Percentiles rank a stretch among this genome's conserved stretches.
These are phyloP conservation scores for Funneliformis mosseae DNA, from an alignment of 192 early-diverging fungal species.

Conservation along the genomic window DNA sequence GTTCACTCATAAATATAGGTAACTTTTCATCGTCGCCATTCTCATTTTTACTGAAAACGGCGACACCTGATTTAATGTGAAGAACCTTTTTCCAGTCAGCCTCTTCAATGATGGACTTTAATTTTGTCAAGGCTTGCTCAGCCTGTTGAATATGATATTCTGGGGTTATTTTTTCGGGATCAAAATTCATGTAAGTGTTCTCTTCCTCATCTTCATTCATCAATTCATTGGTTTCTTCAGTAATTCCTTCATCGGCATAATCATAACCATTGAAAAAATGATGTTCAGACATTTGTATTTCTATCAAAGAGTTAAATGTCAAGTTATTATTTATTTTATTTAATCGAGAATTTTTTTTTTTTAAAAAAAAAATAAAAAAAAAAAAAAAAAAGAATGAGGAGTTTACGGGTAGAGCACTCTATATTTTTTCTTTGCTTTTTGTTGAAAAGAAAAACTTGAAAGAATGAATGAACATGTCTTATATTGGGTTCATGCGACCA, in stretches of 20 bases:
- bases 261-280: neutral
- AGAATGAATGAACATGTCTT: too few relatives aligned
- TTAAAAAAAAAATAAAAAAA: too few relatives aligned
- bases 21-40: slow-evolving; percentile 47
- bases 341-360: too few relatives aligned
- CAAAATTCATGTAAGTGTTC: neutral
- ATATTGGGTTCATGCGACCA: too few relatives aligned
- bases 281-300: neutral
- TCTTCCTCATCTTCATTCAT: neutral
- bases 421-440: too few relatives aligned
- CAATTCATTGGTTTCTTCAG: neutral
- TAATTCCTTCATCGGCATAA: neutral
- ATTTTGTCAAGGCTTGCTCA: slow-evolving; percentile 46
- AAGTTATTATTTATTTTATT: too few relatives aligned
- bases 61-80: slow-evolving; percentile 53
- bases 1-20: slow-evolving; percentile 55
- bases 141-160: slow-evolving; percentile 49
- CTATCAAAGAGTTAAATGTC: too few relatives aligned
- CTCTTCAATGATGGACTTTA: slow-evolving; percentile 48
- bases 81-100: slow-evolving; percentile 56
- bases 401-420: too few relatives aligned
- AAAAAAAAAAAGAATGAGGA: too few relatives aligned
- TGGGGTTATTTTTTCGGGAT: neutral
- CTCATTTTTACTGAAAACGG: slow-evolving; percentile 53
- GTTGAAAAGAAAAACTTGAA: too few relatives aligned